Percentiles rank a stretch among this genome's conserved stretches.
phyloP scores from a whole-genome alignment of 306 rosid species.

The Aeschynomene evenia region DNA sequence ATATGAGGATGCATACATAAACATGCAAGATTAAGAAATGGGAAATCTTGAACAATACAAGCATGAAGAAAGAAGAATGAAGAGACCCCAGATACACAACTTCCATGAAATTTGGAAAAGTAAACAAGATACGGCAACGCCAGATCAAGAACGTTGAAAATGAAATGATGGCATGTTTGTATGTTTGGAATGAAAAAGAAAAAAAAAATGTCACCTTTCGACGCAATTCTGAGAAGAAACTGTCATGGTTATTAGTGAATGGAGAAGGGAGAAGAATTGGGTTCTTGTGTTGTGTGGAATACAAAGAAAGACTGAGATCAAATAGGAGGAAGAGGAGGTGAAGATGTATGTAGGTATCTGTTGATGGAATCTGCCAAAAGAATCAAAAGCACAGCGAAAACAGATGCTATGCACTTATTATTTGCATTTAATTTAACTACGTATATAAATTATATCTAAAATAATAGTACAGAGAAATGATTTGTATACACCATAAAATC shows the following conservation, averaged over 20 bases:
- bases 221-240: conserved; percentile 38
- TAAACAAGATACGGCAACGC: background rate
- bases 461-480: too few species aligned
- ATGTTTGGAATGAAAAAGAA: background rate
- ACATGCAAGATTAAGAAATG: background rate
- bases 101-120: conserved; percentile 12
- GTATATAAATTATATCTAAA: too few species aligned
- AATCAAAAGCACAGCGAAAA: background rate
- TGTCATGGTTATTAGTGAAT: conserved; percentile 44
- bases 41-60: background rate
- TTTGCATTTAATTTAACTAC: too few species aligned
- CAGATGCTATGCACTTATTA: background rate
- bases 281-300: background rate
- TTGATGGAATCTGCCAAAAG: background rate
- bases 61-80: background rate
- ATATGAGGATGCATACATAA: background rate
- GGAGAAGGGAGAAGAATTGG: background rate
- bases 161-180: background rate
- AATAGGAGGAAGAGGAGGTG: background rate
- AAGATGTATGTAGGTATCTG: background rate
- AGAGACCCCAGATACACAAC: background rate
- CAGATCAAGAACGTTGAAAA: background rate
- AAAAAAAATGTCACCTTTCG: conserved; percentile 41
- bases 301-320: background rate
- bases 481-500: too few species aligned